Evolutionary conservation across 805 yeast genomes (phyloP), one percentile per base, ranked within the genome.

Genomic region (Hanseniaspora taiwanica): DNA sequence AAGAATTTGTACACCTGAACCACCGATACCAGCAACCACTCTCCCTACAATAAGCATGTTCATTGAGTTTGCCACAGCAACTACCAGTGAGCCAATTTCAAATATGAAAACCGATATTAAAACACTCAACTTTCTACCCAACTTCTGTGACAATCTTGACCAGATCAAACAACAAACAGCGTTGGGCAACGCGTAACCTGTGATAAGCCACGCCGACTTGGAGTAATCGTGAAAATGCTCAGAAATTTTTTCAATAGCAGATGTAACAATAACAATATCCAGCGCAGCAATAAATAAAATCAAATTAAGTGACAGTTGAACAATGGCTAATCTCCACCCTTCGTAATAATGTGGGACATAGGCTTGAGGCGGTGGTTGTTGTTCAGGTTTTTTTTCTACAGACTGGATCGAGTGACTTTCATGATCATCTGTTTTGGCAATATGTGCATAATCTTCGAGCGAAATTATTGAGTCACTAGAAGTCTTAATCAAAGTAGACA

Each of bases 21-120:
- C 84, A 12, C 86, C 89, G 21, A 74, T 51, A 38, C 91, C 91
- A 42, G 74, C 74, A 17, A 81, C 58, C 6, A 74, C 77, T 48
- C 93, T 66, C 1, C 84, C 87, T 2, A 76, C 84, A 42, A 81
- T 76, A 36, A 81, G 55, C 65, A 71, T 69, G 40, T 67, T 60
- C 74, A 80, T 76, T 27, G 66, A 62, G 18, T 49, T 54, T 0
- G 83, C 57, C 6, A 71, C 46, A 1, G 81, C 86, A 42, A 71
- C 60, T 5, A 78, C 56, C 41, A 78, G 59, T 0, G 82, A 76
- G 1, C 87, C 87, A 5, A 68, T 55, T 50, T 74, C 76, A 50
- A 79, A 78, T 2, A 79, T 46, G 1, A 66, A 47, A 3, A 78
- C 59, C 1, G 78, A 71, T 2, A 55, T 53, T 12, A 78, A 71